A percentile compares a stretch with the other conserved stretches of the same genome.
phyloP scores from a whole-genome alignment of 345 rosid species.

The Capsella bursapastoris region DNA sequence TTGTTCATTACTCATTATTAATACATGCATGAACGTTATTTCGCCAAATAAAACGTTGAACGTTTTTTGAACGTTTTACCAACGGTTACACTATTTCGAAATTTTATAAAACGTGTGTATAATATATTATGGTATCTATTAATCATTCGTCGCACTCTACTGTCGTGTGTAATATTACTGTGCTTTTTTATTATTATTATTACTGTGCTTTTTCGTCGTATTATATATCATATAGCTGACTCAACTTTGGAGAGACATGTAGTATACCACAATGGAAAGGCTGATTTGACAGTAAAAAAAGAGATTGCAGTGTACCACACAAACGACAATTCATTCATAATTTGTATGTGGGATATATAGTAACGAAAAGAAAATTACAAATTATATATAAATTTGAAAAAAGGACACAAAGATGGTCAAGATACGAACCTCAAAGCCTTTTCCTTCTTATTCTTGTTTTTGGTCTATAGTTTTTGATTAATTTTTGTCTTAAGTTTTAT shows the following conservation, averaged over 20 bases:
- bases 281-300: conserved; percentile 55
- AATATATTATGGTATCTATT: not conserved
- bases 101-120: too few species aligned
- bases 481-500: conserved; percentile 23
- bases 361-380: not conserved
- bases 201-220: conserved; percentile 21
- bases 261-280: conserved; percentile 25
- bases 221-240: conserved; percentile 26
- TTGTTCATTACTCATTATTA: too few species aligned
- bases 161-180: conserved; percentile 1
- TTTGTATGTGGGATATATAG: not conserved
- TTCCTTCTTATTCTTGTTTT: conserved; percentile 49
- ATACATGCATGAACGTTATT: too few species aligned
- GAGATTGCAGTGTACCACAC: conserved; percentile 42
- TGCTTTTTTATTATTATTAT: too few species aligned
- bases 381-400: too few species aligned
- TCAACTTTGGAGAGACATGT: conserved; percentile 30
- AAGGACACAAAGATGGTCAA: conserved; percentile 64
- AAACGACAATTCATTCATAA: conserved; percentile 13
- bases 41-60: too few species aligned
- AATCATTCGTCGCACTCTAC: conserved; percentile 11
- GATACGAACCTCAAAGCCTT: conserved; percentile 61
- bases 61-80: too few species aligned
- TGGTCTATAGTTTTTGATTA: not conserved
- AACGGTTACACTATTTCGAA: too few species aligned